A percentile compares a stretch with the other conserved stretches of the same genome.
phyloP scores from a whole-genome alignment of 345 rosid genomes.

The Excoecaria cochinchinensis region DNA sequence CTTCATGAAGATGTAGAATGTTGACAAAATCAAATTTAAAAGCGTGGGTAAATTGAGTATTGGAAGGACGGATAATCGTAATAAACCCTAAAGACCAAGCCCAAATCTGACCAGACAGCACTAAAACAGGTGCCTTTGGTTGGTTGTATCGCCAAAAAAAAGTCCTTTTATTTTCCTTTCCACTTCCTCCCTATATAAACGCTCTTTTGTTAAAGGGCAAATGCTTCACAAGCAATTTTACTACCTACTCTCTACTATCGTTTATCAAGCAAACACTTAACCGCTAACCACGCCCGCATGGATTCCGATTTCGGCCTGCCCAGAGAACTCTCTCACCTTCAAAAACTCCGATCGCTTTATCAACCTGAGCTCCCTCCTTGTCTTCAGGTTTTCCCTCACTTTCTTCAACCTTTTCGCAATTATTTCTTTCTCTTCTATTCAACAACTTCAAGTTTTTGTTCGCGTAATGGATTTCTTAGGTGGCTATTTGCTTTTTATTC shows the following conservation, averaged over 20 bases:
- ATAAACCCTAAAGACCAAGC: slow-evolving; percentile 7
- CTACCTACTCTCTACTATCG: neutral
- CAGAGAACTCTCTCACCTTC: slow-evolving; percentile 88
- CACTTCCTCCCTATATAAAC: slow-evolving; percentile 14
- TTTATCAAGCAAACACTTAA: neutral
- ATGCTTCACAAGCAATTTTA: too few relatives aligned
- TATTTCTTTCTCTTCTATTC: slow-evolving; percentile 2
- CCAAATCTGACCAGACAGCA: neutral
- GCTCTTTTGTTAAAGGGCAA: neutral
- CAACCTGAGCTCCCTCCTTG: slow-evolving; percentile 90
- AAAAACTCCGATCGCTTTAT: slow-evolving; percentile 74
- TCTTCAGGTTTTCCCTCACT: slow-evolving; percentile 56
- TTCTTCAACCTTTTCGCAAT: neutral
- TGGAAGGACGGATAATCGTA: neutral
- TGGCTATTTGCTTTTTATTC: neutral
- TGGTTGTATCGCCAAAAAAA: slow-evolving; percentile 22
- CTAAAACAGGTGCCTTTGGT: neutral
- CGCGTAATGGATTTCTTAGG: neutral
- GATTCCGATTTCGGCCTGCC: slow-evolving; percentile 96
- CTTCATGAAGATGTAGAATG: too few relatives aligned
- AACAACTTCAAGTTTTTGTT: neutral
- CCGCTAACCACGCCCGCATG: slow-evolving; percentile 35
- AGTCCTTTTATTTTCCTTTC: neutral
- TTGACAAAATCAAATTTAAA: too few relatives aligned
- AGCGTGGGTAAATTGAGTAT: neutral